Base-by-base conservation (phyloP, 2,329 filamentous ascomycete genomes). In the Aspergillus pseudonomiae region DNA sequence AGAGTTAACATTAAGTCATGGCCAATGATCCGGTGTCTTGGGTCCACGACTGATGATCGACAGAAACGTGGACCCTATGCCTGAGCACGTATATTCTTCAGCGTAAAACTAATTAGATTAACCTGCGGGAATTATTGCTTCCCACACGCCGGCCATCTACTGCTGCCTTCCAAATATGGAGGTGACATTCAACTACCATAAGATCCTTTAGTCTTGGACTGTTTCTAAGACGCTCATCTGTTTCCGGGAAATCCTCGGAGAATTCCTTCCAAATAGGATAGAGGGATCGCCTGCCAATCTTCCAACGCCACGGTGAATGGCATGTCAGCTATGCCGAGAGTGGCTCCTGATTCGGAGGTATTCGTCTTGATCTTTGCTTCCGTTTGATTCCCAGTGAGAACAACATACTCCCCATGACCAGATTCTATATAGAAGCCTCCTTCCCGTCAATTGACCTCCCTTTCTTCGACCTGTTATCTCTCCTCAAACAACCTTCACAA, bases 251-350 rank as follows among this genome's bases (percentile, higher is more conserved):
- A 36, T 55, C 32, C 24, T 55, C 52, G 52, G 52, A 19, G 34
- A 41, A 55, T 55, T 55, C 10, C 26, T 30, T 30, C n/a, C 19
- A 45, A 26, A 45, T 4, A 7, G 34, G 43, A 24, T 10, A 7
- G 14, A n/a, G 11, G 30, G 52, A 55, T 55, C 52, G 32, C 26
- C 34, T 43, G 54, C 26, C 55, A 26, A 57, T 39, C 28, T 21
- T 57, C 36, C 14, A 39, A 46, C 6, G n/a, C 19, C 43, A 45
- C 32, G 39, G 7, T 48, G 45, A 57, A 36, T 45, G 57, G 61
- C 59, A 60, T 34, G 34, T 26, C 28, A 55, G 34, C 57, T 45
- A 50, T 54, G 36, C 52, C 57, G n/a, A 39, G 52, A 55, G 4
- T 14, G 32, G 19, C 52, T 34, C 52, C n/a, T 41, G 21, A 26